phyloP scores from a whole-genome alignment of 139 green algal species.

The Klebsormidium nitens region DNA sequence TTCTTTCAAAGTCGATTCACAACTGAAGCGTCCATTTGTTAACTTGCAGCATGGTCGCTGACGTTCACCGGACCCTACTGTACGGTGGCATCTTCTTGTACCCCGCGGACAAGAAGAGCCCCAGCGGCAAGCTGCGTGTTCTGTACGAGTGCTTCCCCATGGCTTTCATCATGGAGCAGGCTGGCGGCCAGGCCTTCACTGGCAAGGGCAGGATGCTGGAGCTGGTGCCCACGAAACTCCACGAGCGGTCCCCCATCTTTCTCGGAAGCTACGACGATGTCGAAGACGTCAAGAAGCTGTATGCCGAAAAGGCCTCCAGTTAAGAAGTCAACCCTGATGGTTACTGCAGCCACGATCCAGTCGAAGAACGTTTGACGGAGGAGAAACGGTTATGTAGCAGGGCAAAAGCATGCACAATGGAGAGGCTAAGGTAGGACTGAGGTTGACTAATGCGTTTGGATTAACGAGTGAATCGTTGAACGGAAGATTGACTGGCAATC shows the following conservation, averaged over 20 bases:
- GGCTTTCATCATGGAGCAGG: constrained; percentile 58
- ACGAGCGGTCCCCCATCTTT: constrained; percentile 68
- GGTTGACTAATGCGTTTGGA: too few species aligned
- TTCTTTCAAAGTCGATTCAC: too few species aligned
- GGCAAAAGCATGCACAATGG: too few species aligned
- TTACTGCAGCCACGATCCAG: too few species aligned
- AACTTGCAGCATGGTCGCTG: constrained; percentile 60
- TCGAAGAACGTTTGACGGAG: too few species aligned
- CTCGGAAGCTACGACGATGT: constrained; percentile 83
- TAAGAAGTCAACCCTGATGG: too few species aligned
- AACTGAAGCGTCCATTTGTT: too few species aligned
- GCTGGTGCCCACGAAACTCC: constrained; percentile 53
- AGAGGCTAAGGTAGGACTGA: too few species aligned
- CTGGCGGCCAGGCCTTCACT: constrained; percentile 51
- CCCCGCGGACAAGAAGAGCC: constrained; percentile 61
- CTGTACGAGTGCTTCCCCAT: constrained; percentile 73
- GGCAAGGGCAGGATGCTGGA: constrained; percentile 64
- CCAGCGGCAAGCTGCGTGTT: constrained; percentile 60
- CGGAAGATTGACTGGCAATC: too few species aligned
- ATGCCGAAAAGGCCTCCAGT: too few species aligned
- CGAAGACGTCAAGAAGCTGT: constrained; percentile 41
- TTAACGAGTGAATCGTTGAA: too few species aligned
- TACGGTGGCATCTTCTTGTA: constrained; percentile 74
- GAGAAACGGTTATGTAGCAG: too few species aligned
- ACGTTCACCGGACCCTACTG: constrained; percentile 69